Percentiles rank a stretch among this genome's conserved stretches.
These are phyloP conservation scores for Entomortierella chlamydospora DNA, from an alignment of 192 early-diverging fungal genomes.

Conservation along the genomic window DNA sequence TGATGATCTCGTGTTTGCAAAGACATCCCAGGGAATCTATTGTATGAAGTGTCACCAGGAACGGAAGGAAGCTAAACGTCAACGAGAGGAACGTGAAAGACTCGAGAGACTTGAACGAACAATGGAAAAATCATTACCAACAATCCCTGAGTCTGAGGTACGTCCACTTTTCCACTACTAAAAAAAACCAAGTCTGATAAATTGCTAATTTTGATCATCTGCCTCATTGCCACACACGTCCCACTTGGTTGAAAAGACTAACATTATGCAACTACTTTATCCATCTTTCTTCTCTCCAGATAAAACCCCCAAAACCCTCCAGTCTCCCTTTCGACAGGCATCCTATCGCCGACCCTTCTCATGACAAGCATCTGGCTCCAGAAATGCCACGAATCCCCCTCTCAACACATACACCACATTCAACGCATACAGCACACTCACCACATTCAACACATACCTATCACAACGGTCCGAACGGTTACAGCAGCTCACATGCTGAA, in stretches of 20 bases:
- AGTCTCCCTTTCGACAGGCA: too few relatives aligned
- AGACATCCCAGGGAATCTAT: conserved; percentile 84
- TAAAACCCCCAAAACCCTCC: too few relatives aligned
- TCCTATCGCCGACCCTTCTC: neutral
- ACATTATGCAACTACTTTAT: too few relatives aligned
- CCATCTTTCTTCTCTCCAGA: too few relatives aligned
- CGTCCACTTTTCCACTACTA: too few relatives aligned
- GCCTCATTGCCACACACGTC: too few relatives aligned
- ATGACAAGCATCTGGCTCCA: neutral
- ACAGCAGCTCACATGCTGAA: neutral
- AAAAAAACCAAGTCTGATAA: too few relatives aligned
- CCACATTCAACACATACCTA: conserved; percentile 3
- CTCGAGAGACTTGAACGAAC: conserved; percentile 36
- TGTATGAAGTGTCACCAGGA: conserved; percentile 80
- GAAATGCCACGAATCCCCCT: conserved; percentile 5
- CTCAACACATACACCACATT: conserved; percentile 8
- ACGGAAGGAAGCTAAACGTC: conserved; percentile 72
- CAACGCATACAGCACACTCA: too few relatives aligned
- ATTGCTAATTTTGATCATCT: too few relatives aligned
- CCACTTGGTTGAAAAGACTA: too few relatives aligned
- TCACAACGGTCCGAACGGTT: neutral
- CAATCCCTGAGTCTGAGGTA: conserved; percentile 48
- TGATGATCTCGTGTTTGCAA: conserved; percentile 81
- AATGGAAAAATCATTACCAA: conserved; percentile 40
- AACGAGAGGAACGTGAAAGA: conserved; percentile 58